Conservation (phyloP, 768 basidiomycete species). For the Artomyces pyxidatus region DNA sequence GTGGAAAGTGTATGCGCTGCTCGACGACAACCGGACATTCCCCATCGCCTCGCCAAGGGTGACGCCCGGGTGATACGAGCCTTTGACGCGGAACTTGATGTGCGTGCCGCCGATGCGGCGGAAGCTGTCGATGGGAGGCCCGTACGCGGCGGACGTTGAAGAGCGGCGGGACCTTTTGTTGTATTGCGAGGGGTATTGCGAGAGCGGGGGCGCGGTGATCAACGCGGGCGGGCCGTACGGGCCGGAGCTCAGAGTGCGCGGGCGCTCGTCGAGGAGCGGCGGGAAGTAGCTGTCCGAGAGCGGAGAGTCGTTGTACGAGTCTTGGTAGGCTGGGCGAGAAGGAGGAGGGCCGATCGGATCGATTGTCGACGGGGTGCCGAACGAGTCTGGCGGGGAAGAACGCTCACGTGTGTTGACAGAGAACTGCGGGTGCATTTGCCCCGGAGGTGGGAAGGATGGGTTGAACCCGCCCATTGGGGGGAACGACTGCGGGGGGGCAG, state of each 20-base stretch:
- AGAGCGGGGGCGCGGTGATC: conserved; percentile 9
- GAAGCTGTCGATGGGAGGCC: conserved; percentile 1
- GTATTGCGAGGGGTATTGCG: conserved; percentile 9
- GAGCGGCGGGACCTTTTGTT: conserved; percentile 8
- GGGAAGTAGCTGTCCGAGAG: conserved; percentile 9
- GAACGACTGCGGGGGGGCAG: conserved; percentile 3
- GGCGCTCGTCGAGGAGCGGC: conserved; percentile 7
- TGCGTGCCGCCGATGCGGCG: background rate
- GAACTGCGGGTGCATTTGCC: conserved; percentile 2
- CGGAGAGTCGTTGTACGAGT: conserved; percentile 14
- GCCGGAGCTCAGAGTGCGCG: conserved; percentile 11
- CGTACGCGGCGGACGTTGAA: conserved; percentile 7
- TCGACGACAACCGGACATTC: conserved; percentile 7
- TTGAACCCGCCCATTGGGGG: background rate
- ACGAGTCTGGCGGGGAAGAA: background rate
- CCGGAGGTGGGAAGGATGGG: conserved; percentile 2
- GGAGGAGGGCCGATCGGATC: conserved; percentile 4
- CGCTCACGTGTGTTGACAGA: conserved; percentile 11
- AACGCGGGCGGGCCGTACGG: conserved; percentile 8
- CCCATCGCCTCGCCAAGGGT: conserved; percentile 7
- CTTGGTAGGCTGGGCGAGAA: conserved; percentile 3
- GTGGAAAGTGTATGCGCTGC: conserved; percentile 4
- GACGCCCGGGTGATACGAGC: conserved; percentile 7
- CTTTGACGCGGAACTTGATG: conserved; percentile 13
- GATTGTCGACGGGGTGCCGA: background rate